Percentiles rank a stretch among this genome's conserved stretches.
Conservation (phyloP, 768 basidiomycete species). For the Coprinopsis strossmayeri region DNA sequence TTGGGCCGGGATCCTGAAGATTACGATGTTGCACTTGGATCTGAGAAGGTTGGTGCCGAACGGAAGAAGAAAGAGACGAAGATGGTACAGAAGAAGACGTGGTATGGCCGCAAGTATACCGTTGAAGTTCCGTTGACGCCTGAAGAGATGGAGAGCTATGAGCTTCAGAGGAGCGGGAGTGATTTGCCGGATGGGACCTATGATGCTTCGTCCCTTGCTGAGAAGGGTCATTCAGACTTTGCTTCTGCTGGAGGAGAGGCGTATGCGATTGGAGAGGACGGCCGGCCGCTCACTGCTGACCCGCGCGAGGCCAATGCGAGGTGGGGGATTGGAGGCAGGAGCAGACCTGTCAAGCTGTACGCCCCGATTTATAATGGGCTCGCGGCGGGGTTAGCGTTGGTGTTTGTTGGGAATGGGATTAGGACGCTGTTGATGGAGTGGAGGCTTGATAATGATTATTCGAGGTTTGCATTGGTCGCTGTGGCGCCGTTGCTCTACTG, state of each 20-base stretch:
- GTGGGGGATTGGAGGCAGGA: background rate
- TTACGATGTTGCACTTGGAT: conserved; percentile 8
- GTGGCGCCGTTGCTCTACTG: conserved; percentile 66
- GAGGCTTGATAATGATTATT: conserved; percentile 50
- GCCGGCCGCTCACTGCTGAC: background rate
- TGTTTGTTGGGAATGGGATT: conserved; percentile 61
- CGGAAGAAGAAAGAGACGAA: conserved; percentile 9
- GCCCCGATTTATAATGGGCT: conserved; percentile 67
- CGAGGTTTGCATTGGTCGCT: conserved; percentile 57
- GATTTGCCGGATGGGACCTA: conserved; percentile 8
- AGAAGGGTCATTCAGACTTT: background rate
- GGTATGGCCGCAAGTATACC: conserved; percentile 47
- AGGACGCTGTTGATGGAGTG: conserved; percentile 62
- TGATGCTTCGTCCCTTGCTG: background rate
- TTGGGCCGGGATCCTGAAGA: conserved; percentile 19
- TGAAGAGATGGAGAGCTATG: conserved; percentile 14
- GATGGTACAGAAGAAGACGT: conserved; percentile 38
- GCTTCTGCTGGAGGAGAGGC: too few relatives aligned
- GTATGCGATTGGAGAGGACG: too few relatives aligned
- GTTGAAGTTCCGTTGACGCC: conserved; percentile 19
- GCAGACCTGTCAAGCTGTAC: conserved; percentile 34
- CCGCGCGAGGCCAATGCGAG: conserved; percentile 14
- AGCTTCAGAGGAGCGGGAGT: conserved; percentile 21
- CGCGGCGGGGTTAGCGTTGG: conserved; percentile 51
- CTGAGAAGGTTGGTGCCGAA: conserved; percentile 3